Evolutionary conservation across 2,329 filamentous ascomycete genomes (phyloP).

Genomic region (Nectriaceae sp.): DNA sequence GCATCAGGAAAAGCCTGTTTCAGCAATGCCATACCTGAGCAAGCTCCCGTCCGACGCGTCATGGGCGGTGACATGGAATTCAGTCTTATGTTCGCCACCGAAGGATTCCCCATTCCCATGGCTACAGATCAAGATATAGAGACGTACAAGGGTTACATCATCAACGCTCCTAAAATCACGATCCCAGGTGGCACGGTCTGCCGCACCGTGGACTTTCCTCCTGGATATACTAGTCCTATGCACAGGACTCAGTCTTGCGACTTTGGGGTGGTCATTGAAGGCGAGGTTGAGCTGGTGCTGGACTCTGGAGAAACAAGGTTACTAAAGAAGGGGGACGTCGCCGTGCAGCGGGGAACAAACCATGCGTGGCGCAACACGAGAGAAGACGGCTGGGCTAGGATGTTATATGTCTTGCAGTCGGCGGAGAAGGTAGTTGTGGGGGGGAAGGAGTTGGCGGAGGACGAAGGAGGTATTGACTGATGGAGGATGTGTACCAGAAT

Average conservation of each 20-base stretch:
- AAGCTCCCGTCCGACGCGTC: constrained; percentile 20
- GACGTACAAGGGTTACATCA: constrained; percentile 17
- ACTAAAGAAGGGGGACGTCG: constrained; percentile 19
- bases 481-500: no score
- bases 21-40: constrained; percentile 14
- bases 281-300: constrained; percentile 22
- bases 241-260: constrained; percentile 25
- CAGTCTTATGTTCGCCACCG: no score
- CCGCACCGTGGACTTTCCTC: constrained; percentile 23
- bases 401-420: background rate
- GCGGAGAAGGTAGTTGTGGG: no score
- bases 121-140: constrained; percentile 17
- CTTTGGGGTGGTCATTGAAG: constrained; percentile 22
- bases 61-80: constrained; percentile 19
- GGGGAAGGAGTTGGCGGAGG: no score
- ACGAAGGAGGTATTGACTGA: no score
- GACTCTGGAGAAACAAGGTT: constrained; percentile 19
- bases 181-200: constrained; percentile 18
- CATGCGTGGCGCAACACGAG: constrained; percentile 25
- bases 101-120: no score
- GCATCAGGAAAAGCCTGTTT: constrained; percentile 19
- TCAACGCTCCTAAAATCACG: constrained; percentile 14
- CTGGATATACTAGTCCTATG: constrained; percentile 19
- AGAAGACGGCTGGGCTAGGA: background rate
- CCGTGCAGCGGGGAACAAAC: constrained; percentile 25